Evolutionary conservation across 2,329 filamentous ascomycete species (phyloP).

Genomic region (Bretziella fagacearum): DNA sequence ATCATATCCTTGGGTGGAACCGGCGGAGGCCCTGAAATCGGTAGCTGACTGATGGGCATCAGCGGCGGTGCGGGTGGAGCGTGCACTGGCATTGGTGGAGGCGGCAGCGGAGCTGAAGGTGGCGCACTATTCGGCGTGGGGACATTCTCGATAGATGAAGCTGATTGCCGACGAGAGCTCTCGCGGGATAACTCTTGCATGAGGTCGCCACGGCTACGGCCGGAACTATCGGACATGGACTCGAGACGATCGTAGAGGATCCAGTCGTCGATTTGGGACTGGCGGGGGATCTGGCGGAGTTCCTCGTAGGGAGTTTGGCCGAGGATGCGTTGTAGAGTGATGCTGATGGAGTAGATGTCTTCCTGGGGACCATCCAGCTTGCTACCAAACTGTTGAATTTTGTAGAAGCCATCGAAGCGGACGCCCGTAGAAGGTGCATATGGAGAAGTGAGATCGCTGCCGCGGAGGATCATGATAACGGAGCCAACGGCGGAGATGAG

Average conservation of each 20-base stretch:
- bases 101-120: neutral
- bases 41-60: neutral
- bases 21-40: neutral
- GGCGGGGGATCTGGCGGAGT: slow-evolving; percentile 30
- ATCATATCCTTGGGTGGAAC: slow-evolving; percentile 6
- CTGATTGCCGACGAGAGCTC: slow-evolving; percentile 11
- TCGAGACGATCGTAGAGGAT: slow-evolving; percentile 30
- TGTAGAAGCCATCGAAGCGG: slow-evolving; percentile 42
- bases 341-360: slow-evolving; percentile 22
- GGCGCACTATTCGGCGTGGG: neutral
- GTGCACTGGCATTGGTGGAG: neutral
- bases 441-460: slow-evolving; percentile 32
- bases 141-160: neutral
- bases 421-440: slow-evolving; percentile 35
- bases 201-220: slow-evolving; percentile 11
- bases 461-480: slow-evolving; percentile 35
- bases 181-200: slow-evolving; percentile 11
- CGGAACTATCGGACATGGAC: slow-evolving; percentile 19
- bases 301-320: slow-evolving; percentile 28
- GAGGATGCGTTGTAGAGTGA: slow-evolving; percentile 30
- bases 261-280: slow-evolving; percentile 42
- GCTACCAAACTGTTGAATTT: slow-evolving; percentile 30
- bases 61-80: neutral
- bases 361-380: slow-evolving; percentile 17
- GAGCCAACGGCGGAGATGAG: slow-evolving; percentile 33